These are phyloP conservation scores for Kodamaea anthophila DNA, from an alignment of 1,139 yeast species.

Conservation along the genomic window DNA sequence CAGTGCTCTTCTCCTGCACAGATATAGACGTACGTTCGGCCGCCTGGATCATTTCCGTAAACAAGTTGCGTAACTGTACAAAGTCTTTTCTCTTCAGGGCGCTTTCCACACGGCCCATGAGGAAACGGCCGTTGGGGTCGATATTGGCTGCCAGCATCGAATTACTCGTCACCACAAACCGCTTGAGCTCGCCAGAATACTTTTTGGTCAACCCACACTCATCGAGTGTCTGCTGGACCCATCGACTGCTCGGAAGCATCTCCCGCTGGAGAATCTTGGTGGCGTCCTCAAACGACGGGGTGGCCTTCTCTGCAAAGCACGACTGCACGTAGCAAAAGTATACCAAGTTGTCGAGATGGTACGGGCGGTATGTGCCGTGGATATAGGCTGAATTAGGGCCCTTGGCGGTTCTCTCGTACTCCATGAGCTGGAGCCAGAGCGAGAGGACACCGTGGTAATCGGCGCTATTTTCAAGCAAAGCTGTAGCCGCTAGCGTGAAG, in stretches of 20 bases:
- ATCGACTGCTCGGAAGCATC: slow-evolving; percentile 19
- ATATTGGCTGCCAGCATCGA: slow-evolving; percentile 14
- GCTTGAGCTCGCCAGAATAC: slow-evolving; percentile 12
- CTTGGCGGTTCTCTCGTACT: slow-evolving; percentile 15
- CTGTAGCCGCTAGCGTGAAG: slow-evolving; percentile 22
- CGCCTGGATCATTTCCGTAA: slow-evolving; percentile 20
- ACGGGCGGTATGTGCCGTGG: slow-evolving; percentile 10
- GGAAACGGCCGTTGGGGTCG: slow-evolving; percentile 31
- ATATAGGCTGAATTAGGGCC: slow-evolving; percentile 9
- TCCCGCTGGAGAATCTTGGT: slow-evolving; percentile 24
- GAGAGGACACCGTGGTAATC: slow-evolving; percentile 20
- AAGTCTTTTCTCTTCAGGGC: slow-evolving; percentile 18
- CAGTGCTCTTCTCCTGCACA: slow-evolving; percentile 26
- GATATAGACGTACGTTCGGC: slow-evolving; percentile 19
- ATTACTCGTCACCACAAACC: slow-evolving; percentile 12
- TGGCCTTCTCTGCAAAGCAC: slow-evolving; percentile 19
- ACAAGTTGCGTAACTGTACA: slow-evolving; percentile 17
- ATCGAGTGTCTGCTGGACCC: slow-evolving; percentile 15
- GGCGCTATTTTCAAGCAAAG: slow-evolving; percentile 13
- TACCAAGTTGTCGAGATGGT: slow-evolving; percentile 22
- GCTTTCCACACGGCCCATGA: slow-evolving; percentile 18
- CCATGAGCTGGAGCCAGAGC: slow-evolving; percentile 32
- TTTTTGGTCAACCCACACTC: slow-evolving; percentile 10
- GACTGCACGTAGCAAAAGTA: slow-evolving; percentile 32
- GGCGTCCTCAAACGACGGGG: slow-evolving; percentile 22